A percentile compares a stretch with the other conserved stretches of the same genome.
Evolutionary conservation across 1,284 basidiomycete genomes (phyloP).

Genomic region (Phaffia rhodozyma): DNA sequence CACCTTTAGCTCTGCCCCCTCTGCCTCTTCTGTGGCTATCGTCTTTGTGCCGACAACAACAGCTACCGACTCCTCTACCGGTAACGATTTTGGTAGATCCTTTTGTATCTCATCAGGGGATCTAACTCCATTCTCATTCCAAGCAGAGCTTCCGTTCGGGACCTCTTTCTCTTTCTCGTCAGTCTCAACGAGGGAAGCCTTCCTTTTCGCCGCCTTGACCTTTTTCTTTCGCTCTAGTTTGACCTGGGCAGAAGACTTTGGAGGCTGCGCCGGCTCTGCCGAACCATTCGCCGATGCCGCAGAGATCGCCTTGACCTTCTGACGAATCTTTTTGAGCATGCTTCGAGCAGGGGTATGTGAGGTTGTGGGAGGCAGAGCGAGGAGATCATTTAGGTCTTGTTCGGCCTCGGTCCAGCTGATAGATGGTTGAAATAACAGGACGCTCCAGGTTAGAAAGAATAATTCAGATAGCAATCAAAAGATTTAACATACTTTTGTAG

Average conservation of each 20-base stretch:
- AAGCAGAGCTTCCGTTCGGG: neutral
- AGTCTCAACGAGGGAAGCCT: neutral
- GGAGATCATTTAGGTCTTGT: constrained; percentile 3
- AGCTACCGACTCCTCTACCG: too few relatives aligned
- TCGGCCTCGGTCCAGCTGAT: too few relatives aligned
- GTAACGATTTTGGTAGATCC: too few relatives aligned
- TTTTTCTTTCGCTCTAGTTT: neutral
- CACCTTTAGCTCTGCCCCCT: too few relatives aligned
- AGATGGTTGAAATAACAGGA: too few relatives aligned
- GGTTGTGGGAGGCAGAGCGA: neutral
- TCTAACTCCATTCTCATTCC: neutral
- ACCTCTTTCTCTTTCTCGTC: neutral
- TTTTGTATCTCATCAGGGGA: too few relatives aligned
- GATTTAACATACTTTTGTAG: neutral
- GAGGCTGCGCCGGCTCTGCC: too few relatives aligned
- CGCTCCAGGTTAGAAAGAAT: too few relatives aligned
- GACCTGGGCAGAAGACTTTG: too few relatives aligned
- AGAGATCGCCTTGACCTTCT: constrained; percentile 7
- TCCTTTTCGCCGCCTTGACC: neutral
- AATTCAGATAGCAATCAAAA: neutral
- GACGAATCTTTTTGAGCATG: constrained; percentile 9
- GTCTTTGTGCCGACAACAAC: too few relatives aligned
- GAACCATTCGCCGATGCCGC: neutral
- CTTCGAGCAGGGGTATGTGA: neutral
- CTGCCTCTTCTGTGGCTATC: too few relatives aligned